Percentiles rank a stretch among this genome's conserved stretches.
These are phyloP conservation scores for Ascoidea tarda DNA, from an alignment of 805 yeast genomes.

Conservation along the genomic window DNA sequence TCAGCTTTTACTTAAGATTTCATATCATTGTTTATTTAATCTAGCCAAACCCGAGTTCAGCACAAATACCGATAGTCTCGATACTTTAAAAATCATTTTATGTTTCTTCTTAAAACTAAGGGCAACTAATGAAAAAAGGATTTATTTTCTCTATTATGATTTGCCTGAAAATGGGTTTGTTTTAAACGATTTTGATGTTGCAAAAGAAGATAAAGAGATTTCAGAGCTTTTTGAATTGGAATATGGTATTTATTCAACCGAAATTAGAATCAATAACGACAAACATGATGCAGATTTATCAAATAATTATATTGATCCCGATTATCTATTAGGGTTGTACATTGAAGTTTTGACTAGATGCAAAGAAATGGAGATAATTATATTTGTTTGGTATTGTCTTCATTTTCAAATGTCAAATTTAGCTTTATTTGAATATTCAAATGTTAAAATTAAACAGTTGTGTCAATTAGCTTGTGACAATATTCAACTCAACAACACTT, in stretches of 20 bases:
- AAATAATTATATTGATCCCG: slow-evolving; percentile 1
- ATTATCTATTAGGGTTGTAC: slow-evolving; percentile 1
- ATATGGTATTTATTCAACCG: neutral
- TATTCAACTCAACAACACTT: neutral
- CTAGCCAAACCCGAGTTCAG: too few relatives aligned
- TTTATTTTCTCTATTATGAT: neutral
- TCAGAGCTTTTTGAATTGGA: too few relatives aligned
- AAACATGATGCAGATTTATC: neutral
- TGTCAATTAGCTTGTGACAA: slow-evolving; percentile 1
- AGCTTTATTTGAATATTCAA: slow-evolving; percentile 5
- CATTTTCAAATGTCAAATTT: slow-evolving; percentile 7
- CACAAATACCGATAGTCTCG: too few relatives aligned
- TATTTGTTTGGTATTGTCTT: slow-evolving; percentile 6
- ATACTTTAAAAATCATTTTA: too few relatives aligned
- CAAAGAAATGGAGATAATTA: neutral
- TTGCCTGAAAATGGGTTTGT: neutral
- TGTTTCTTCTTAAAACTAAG: slow-evolving; percentile 6
- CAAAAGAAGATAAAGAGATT: neutral
- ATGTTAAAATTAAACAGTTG: slow-evolving; percentile 1
- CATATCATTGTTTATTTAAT: too few relatives aligned
- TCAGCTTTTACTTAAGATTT: too few relatives aligned
- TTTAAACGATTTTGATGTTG: neutral
- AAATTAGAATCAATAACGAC: neutral
- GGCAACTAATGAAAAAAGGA: slow-evolving; percentile 1
- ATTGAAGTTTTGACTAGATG: neutral